These are phyloP conservation scores for Babesia caballi DNA, from an alignment of 169 alveolate genomes.

Conservation along the genomic window DNA sequence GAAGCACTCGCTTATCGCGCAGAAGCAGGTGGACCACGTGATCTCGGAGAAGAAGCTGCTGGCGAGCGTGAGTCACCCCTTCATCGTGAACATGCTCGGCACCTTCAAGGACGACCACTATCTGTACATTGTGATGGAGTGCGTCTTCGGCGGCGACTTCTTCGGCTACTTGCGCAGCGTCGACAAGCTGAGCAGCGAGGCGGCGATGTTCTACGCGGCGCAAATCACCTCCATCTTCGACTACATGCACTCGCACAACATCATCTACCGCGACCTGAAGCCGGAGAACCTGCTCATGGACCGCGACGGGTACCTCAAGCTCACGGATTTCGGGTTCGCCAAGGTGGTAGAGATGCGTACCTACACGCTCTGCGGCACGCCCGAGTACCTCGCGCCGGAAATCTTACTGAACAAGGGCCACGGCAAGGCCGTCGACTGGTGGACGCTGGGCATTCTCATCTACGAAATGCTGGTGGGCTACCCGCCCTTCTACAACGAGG, in stretches of 20 bases:
- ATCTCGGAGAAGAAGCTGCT: conserved; percentile 92
- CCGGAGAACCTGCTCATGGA: conserved; percentile 96
- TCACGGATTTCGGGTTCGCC: conserved; percentile 99
- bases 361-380: conserved; percentile 99
- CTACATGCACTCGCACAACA: conserved; percentile 91
- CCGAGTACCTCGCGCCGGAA: conserved; percentile 99
- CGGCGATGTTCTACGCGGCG: conserved; percentile 92
- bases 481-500: conserved; percentile 97
- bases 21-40: conserved; percentile 91
- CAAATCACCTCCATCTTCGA: conserved; percentile 94
- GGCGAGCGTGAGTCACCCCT: conserved; percentile 90
- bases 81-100: conserved; percentile 87
- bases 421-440: conserved; percentile 97
- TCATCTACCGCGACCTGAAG: conserved; percentile 92
- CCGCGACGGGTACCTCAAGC: conserved; percentile 94
- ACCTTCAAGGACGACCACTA: conserved; percentile 87
- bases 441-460: conserved; percentile 96
- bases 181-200: conserved; percentile 89
- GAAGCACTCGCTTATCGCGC: conserved; percentile 77
- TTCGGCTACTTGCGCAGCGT: conserved; percentile 88
- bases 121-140: conserved; percentile 90
- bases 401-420: conserved; percentile 93
- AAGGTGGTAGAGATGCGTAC: conserved; percentile 95
- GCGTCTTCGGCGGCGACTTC: conserved; percentile 95
- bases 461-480: conserved; percentile 98